phyloP scores from a whole-genome alignment of 73 alveolate species.

The Symbiodinium natans region DNA sequence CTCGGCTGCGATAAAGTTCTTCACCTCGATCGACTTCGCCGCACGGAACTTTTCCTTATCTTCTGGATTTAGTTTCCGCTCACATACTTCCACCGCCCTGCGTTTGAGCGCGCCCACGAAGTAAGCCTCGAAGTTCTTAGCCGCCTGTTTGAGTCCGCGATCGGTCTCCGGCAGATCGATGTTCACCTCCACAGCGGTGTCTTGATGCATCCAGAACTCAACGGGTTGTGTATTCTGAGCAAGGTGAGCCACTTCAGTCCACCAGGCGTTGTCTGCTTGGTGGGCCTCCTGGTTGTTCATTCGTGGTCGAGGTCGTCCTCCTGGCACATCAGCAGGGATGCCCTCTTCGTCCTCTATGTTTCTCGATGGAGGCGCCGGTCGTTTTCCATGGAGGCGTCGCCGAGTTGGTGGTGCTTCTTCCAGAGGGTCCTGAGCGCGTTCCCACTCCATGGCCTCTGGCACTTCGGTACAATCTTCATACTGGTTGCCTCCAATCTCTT shows the following conservation, averaged over 20 bases:
- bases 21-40: constrained; percentile 7
- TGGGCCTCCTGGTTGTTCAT: too few relatives aligned
- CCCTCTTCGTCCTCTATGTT: too few relatives aligned
- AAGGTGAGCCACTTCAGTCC: too few relatives aligned
- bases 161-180: not conserved
- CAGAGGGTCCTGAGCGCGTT: not conserved
- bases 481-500: not conserved
- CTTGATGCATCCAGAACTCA: not conserved
- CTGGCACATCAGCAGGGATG: too few relatives aligned
- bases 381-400: not conserved
- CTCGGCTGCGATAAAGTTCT: not conserved
- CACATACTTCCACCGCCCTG: not conserved
- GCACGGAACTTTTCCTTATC: not conserved
- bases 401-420: not conserved
- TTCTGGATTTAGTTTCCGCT: not conserved
- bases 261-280: too few relatives aligned
- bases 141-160: not conserved
- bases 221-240: too few relatives aligned
- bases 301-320: too few relatives aligned
- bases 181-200: not conserved
- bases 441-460: not conserved
- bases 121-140: not conserved
- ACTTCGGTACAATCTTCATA: not conserved
- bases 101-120: constrained; percentile 4
- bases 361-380: not conserved